Evolutionary conservation across 768 basidiomycete species (phyloP).

Genomic region (Termitomyces eurrhizus): DNA sequence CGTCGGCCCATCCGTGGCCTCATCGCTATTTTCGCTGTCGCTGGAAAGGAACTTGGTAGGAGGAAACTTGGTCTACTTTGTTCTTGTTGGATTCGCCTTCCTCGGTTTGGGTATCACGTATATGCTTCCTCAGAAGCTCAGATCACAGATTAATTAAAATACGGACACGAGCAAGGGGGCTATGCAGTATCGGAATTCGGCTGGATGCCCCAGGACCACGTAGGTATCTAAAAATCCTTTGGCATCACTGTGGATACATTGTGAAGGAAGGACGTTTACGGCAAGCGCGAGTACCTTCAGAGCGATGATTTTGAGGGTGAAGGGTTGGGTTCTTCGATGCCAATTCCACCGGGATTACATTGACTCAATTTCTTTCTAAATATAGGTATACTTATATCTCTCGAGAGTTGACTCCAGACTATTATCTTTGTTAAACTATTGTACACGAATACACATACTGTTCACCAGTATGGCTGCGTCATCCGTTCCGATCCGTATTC

Average conservation of each 20-base stretch:
- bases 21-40: constrained; percentile 39
- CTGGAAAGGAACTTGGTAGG: constrained; percentile 32
- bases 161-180: not conserved
- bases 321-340: too few relatives aligned
- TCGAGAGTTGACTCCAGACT: too few relatives aligned
- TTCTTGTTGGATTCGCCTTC: constrained; percentile 18
- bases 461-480: too few relatives aligned
- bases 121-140: constrained; percentile 14
- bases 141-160: not conserved
- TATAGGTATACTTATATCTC: too few relatives aligned
- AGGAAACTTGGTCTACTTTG: constrained; percentile 32
- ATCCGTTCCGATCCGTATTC: too few relatives aligned
- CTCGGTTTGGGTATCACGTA: constrained; percentile 13
- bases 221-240: not conserved
- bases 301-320: not conserved
- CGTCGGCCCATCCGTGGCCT: constrained; percentile 34
- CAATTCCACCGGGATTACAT: too few relatives aligned
- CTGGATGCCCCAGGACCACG: not conserved
- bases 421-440: too few relatives aligned
- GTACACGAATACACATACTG: too few relatives aligned
- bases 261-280: too few relatives aligned
- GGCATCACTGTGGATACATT: too few relatives aligned
- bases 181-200: too few relatives aligned
- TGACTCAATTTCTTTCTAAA: too few relatives aligned
- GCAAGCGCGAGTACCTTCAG: not conserved